These are phyloP conservation scores for Termitomyces sp. DNA, from an alignment of 768 basidiomycete species.

Conservation along the genomic window DNA sequence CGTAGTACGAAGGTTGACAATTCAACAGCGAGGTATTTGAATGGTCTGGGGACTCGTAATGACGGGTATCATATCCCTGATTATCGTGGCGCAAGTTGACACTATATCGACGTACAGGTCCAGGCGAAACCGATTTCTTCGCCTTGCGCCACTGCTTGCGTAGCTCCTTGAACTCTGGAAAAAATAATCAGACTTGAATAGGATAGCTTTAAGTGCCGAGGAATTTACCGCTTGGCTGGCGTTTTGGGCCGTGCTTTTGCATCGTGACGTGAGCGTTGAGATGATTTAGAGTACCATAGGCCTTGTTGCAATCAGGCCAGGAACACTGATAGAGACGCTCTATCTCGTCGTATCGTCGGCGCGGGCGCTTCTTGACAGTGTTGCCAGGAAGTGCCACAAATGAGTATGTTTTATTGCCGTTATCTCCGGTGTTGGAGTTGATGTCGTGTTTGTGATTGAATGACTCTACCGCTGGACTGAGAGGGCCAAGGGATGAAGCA, in stretches of 20 bases:
- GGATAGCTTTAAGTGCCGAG: not conserved
- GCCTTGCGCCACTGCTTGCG: conserved; percentile 94
- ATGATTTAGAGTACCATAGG: conserved; percentile 94
- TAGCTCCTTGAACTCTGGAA: conserved; percentile 92
- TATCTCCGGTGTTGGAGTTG: conserved; percentile 25
- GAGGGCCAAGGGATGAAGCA: conserved; percentile 37
- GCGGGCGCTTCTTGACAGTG: conserved; percentile 76
- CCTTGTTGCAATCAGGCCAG: conserved; percentile 71
- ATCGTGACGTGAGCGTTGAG: conserved; percentile 98
- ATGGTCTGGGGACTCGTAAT: conserved; percentile 21
- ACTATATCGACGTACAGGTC: conserved; percentile 25
- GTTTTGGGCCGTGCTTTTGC: conserved; percentile 92
- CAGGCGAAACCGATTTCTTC: conserved; percentile 64
- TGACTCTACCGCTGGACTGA: conserved; percentile 21
- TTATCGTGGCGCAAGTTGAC: conserved; percentile 24
- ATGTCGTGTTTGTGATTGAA: conserved; percentile 20
- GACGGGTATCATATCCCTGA: conserved; percentile 23
- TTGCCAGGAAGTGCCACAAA: conserved; percentile 81
- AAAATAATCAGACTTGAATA: conserved; percentile 14
- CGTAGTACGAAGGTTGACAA: conserved; percentile 22
- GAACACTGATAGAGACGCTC: conserved; percentile 89
- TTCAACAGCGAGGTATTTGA: conserved; percentile 13
- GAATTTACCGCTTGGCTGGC: conserved; percentile 67
- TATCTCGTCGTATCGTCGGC: conserved; percentile 89
- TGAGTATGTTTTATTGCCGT: conserved; percentile 67